Evolutionary conservation across 192 early-diverging fungal genomes (phyloP).

Genomic region (Jimgerdemannia lactiflua): DNA sequence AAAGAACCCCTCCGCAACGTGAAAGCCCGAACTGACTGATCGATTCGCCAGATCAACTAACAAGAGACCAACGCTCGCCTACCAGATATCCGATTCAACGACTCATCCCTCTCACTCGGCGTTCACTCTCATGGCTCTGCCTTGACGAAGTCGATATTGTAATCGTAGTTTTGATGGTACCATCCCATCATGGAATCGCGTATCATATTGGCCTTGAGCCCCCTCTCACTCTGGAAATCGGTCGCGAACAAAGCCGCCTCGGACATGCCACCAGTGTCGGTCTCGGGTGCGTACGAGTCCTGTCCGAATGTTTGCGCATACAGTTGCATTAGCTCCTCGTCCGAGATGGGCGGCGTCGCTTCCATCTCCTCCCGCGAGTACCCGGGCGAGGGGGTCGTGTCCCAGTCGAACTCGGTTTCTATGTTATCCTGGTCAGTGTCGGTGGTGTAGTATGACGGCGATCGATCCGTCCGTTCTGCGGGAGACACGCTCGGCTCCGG

Average conservation of each 20-base stretch:
- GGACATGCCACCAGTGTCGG: not conserved
- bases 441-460: not conserved
- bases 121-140: no score
- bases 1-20: no score
- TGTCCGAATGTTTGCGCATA: not conserved
- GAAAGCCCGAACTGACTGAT: no score
- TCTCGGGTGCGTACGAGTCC: not conserved
- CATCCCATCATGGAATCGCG: not conserved
- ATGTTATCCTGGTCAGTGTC: not conserved
- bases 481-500: not conserved
- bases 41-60: no score
- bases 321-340: not conserved
- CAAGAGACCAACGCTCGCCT: no score
- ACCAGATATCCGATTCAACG: no score
- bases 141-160: not conserved
- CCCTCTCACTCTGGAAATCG: not conserved
- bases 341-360: not conserved
- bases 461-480: not conserved
- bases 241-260: not conserved
- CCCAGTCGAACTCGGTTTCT: not conserved
- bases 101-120: no score
- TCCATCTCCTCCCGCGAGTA: not conserved
- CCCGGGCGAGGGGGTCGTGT: not conserved
- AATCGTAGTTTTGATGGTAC: not conserved
- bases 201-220: not conserved